A percentile compares a stretch with the other conserved stretches of the same genome.
These are phyloP conservation scores for Physcomitrellopsis africana DNA, from an alignment of 225 moss, liverwort and hornwort genomes.

Conservation along the genomic window DNA sequence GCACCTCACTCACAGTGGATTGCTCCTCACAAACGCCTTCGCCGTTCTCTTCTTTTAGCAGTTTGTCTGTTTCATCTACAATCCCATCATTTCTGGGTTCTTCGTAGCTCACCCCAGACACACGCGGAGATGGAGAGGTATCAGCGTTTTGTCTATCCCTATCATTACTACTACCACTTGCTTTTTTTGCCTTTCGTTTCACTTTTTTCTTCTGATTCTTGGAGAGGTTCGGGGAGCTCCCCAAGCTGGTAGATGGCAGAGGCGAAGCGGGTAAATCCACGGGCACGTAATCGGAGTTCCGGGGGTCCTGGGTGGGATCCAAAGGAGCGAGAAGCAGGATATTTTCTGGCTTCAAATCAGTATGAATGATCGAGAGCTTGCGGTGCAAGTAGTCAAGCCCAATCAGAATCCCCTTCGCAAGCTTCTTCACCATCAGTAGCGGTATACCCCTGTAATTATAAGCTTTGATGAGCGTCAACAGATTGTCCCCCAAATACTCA, in stretches of 20 bases:
- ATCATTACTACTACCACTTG: slow-evolving; percentile 44
- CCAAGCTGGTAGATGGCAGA: slow-evolving; percentile 18
- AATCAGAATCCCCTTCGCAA: slow-evolving; percentile 71
- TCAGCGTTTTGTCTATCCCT: slow-evolving; percentile 46
- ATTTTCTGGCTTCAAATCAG: slow-evolving; percentile 95
- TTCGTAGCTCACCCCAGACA: slow-evolving; percentile 25
- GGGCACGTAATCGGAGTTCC: slow-evolving; percentile 42
- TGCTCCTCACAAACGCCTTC: slow-evolving; percentile 35
- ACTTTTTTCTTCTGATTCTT: slow-evolving; percentile 95
- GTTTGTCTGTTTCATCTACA: slow-evolving; percentile 35
- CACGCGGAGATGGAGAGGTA: slow-evolving; percentile 9
- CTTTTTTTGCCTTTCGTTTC: slow-evolving; percentile 84
- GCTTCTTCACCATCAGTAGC: slow-evolving; percentile 71
- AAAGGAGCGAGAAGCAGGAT: slow-evolving; percentile 69
- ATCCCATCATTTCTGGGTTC: slow-evolving; percentile 27
- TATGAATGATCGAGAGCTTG: slow-evolving; percentile 86
- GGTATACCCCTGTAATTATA: slow-evolving; percentile 87
- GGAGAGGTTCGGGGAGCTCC: slow-evolving; percentile 55
- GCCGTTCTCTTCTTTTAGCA: slow-evolving; percentile 36
- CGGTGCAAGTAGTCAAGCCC: slow-evolving; percentile 85
- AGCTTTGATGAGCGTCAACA: slow-evolving; percentile 80
- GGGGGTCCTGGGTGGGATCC: slow-evolving; percentile 68
- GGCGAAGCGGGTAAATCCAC: slow-evolving; percentile 31
- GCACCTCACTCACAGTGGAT: slow-evolving; percentile 27
- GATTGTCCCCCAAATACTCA: slow-evolving; percentile 89